phyloP scores from a whole-genome alignment of 2,329 filamentous ascomycete genomes.

The Lasiodiplodia gonubiensis region DNA sequence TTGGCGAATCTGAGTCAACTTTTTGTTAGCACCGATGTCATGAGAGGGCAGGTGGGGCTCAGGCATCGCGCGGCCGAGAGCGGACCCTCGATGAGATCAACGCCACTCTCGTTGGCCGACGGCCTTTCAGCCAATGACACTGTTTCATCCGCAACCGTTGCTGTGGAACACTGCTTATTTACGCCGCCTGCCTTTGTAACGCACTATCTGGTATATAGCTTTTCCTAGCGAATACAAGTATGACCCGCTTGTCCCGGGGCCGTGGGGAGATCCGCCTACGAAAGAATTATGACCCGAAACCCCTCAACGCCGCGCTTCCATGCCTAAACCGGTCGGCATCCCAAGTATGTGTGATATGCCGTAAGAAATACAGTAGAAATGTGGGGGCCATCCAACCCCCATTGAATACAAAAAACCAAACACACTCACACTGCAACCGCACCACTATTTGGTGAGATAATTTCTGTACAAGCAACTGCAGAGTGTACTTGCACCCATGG shows the following conservation, averaged over 20 bases:
- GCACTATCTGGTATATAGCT: conserved; percentile 9
- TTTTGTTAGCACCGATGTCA: not conserved
- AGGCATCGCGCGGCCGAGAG: not conserved
- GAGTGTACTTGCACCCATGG: conserved; percentile 42
- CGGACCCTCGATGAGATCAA: conserved; percentile 9
- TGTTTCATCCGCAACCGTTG: conserved; percentile 9
- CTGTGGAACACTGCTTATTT: conserved; percentile 3
- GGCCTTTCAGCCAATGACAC: conserved; percentile 9
- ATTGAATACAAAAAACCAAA: not conserved
- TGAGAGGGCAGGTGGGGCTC: conserved; percentile 8
- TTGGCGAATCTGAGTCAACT: conserved; percentile 7
- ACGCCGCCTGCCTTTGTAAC: not conserved
- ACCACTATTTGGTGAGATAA: conserved; percentile 30
- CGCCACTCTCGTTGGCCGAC: not conserved
- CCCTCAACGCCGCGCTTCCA: conserved; percentile 20
- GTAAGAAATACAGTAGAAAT: not conserved
- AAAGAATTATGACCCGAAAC: not conserved
- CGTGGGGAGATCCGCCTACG: not conserved
- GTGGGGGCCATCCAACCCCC: not conserved
- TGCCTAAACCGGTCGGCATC: conserved; percentile 1
- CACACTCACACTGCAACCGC: not conserved
- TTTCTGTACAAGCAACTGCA: conserved; percentile 58
- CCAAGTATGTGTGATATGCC: not conserved
- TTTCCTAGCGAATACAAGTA: conserved; percentile 4
- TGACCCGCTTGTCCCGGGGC: conserved; percentile 1